Percentiles rank a stretch among this genome's conserved stretches.
Evolutionary conservation across 2,329 filamentous ascomycete species (phyloP).

Genomic region (Fusarium sp.): DNA sequence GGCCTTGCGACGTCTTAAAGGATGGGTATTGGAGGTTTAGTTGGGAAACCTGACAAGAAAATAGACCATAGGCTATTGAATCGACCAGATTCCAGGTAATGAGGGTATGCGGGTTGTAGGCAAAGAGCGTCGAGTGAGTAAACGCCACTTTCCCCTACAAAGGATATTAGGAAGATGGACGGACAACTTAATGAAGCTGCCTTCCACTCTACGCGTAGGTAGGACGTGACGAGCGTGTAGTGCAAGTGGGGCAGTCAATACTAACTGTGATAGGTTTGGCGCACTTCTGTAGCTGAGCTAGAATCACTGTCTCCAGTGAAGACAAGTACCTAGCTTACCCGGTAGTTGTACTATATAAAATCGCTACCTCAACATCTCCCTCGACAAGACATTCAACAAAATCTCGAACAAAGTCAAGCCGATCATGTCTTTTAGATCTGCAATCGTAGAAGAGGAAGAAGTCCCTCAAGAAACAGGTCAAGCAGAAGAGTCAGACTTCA

Average conservation of each 20-base stretch:
- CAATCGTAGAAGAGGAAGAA: constrained; percentile 2
- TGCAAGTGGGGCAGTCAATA: constrained; percentile 7
- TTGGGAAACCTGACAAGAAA: background rate
- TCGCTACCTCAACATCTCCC: constrained; percentile 4
- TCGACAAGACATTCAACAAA: background rate
- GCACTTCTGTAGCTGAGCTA: background rate
- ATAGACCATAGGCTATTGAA: background rate
- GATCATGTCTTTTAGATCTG: constrained; percentile 25
- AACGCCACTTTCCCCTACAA: constrained; percentile 2
- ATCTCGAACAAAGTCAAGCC: background rate
- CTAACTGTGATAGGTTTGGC: constrained; percentile 26
- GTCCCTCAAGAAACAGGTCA: background rate
- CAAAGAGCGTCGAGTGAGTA: background rate
- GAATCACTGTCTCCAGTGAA: background rate
- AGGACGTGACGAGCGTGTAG: constrained; percentile 35
- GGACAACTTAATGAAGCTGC: background rate
- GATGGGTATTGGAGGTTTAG: background rate
- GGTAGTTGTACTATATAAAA: constrained; percentile 13
- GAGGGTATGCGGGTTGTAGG: background rate
- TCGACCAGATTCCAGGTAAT: background rate
- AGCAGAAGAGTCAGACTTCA: constrained; percentile 8
- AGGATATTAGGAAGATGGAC: background rate
- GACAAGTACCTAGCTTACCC: constrained; percentile 15
- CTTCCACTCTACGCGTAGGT: constrained; percentile 43
- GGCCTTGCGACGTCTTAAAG: constrained; percentile 12